Base-by-base conservation (phyloP, 805 yeast species). In the Wickerhamomyces sydowiorum region DNA sequence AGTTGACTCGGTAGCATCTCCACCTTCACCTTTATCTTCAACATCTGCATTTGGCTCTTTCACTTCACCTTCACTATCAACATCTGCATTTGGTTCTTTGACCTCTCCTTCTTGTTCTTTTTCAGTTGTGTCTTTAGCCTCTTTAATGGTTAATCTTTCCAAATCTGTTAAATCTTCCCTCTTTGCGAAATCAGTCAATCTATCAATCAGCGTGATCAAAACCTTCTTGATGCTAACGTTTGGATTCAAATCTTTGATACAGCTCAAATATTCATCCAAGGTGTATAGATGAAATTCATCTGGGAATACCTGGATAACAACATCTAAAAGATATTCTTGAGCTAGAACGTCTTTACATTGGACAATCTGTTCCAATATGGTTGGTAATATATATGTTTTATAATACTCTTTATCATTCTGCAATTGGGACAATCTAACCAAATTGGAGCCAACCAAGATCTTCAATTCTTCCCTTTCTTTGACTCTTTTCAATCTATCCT, bases 261-360 rank as follows among this genome's bases (percentile, higher is more conserved):
- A 79, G 24, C 72, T 73, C 50, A 93, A 69, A 49, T 86, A 78
- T 25, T 67, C 64, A 40, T 80, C 80, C 51, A 93, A 67, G 0
- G 96, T 86, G 18, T 72, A 72, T 45, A 89, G 65, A 55, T 93
- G 98, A 60, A 84, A 91, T 48, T 85, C 87, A 55, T 87, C 96
- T 1, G 98, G 97, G 66, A 93, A 93, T 2, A 90, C 95, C 59
- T 91, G 97, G 42, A 90, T 83, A 40, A 93, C 72, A 12, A 93
- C 96, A 57, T 93, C 99, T 38, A 90, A 70, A 43, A 93, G 65
- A 58, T 93, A 93, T 56, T 84, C 90, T 64, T 93, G 99, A 4
- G 98, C 97, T 45, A 93, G 72, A 23, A 80, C 81, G 59, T 93
- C 99, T 45, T 86, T 76, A 59, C 98, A 93, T 59, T 90, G 96